phyloP scores from a whole-genome alignment of 768 basidiomycete species.

The Boletus pseudopeckii region DNA sequence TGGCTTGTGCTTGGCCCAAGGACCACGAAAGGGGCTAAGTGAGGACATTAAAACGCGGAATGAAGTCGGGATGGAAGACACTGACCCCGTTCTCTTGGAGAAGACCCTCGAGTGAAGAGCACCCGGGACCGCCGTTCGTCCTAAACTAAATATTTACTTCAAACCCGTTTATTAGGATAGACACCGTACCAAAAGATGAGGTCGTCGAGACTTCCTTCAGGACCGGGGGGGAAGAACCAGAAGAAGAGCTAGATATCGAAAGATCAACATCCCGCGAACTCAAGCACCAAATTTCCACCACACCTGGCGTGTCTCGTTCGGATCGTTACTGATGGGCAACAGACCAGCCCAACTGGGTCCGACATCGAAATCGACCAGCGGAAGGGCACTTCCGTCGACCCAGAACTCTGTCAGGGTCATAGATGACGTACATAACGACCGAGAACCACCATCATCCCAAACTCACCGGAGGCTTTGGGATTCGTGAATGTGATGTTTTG shows the following conservation, averaged over 20 bases:
- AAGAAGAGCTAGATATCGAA: conserved; percentile 59
- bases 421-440: not conserved
- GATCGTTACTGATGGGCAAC: conserved; percentile 58
- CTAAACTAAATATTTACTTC: conserved; percentile 30
- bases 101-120: conserved; percentile 68
- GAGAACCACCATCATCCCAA: not conserved
- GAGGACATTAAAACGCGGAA: conserved; percentile 10
- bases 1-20: conserved; percentile 60
- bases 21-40: conserved; percentile 65
- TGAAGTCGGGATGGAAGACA: conserved; percentile 22
- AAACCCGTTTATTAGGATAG: not conserved
- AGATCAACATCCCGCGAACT: not conserved
- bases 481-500: conserved; percentile 72
- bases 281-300: not conserved
- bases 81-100: conserved; percentile 74
- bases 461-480: conserved; percentile 55
- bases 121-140: conserved; percentile 82
- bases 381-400: conserved; percentile 63
- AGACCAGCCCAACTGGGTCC: conserved; percentile 76
- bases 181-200: conserved; percentile 63
- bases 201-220: conserved; percentile 66
- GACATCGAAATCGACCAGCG: conserved; percentile 67
- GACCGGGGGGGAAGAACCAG: conserved; percentile 82
- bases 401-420: conserved; percentile 50
- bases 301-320: conserved; percentile 68